Conservation (phyloP, 2,329 filamentous ascomycete species). For the Cadophora sp. region DNA sequence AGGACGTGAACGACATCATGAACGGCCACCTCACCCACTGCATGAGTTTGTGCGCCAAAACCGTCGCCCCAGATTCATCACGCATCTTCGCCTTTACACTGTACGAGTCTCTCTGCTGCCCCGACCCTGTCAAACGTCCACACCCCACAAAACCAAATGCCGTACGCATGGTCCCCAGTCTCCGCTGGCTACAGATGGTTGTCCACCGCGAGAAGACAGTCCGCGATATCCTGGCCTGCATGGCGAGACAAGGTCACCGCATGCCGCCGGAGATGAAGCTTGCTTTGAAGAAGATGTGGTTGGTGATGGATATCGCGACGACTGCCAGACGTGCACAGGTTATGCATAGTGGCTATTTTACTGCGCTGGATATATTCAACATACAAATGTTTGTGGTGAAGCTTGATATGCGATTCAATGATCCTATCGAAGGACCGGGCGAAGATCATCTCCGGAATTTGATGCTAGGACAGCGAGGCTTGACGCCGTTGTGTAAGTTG, state of each 20-base stretch:
- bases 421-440: constrained; percentile 63
- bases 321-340: constrained; percentile 60
- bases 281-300: constrained; percentile 73
- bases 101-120: constrained; percentile 63
- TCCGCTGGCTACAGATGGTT: constrained; percentile 74
- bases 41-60: constrained; percentile 60
- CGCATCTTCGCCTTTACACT: constrained; percentile 65
- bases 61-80: constrained; percentile 61
- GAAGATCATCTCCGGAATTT: constrained; percentile 59
- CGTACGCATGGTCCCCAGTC: constrained; percentile 62
- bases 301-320: constrained; percentile 70
- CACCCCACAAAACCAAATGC: constrained; percentile 37
- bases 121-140: constrained; percentile 61
- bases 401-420: constrained; percentile 71
- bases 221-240: constrained; percentile 66
- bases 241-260: constrained; percentile 64
- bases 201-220: constrained; percentile 61
- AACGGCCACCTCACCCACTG: constrained; percentile 65
- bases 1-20: constrained; percentile 45
- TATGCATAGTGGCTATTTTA: constrained; percentile 63
- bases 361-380: constrained; percentile 64
- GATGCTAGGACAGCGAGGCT: constrained; percentile 63
- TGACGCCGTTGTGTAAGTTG: constrained; percentile 64
- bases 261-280: constrained; percentile 55
- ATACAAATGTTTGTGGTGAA: constrained; percentile 73